These are phyloP conservation scores for Rhizopus microsporus DNA, from an alignment of 371 early-diverging fungal genomes.

Conservation along the genomic window DNA sequence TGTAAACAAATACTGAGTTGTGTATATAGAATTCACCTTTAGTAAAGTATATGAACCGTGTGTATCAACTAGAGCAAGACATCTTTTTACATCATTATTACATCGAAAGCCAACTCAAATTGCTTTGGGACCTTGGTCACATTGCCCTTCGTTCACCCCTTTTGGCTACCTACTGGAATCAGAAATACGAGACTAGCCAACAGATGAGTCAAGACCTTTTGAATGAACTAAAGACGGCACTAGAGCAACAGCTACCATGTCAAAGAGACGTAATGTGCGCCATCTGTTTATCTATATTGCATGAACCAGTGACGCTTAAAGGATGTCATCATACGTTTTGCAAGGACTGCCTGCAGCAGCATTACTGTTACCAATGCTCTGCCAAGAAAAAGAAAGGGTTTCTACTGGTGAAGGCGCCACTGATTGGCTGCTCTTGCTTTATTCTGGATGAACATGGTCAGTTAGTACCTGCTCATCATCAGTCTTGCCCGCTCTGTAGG, in stretches of 20 bases:
- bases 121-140: constrained; percentile 8
- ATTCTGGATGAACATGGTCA: constrained; percentile 5
- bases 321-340: constrained; percentile 22
- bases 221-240: not conserved
- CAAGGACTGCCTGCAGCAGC: constrained; percentile 18
- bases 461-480: not conserved
- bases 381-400: too few relatives aligned
- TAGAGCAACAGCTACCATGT: constrained; percentile 1
- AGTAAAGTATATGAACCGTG: constrained; percentile 12
- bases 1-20: not conserved
- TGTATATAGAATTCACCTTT: not conserved
- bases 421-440: constrained; percentile 16
- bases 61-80: constrained; percentile 11
- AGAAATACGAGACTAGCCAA: not conserved
- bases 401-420: not conserved
- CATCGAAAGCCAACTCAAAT: constrained; percentile 14
- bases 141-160: constrained; percentile 1
- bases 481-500: constrained; percentile 17
- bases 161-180: not conserved
- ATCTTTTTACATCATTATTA: constrained; percentile 13
- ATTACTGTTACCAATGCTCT: constrained; percentile 11
- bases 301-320: constrained; percentile 14
- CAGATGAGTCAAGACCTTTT: not conserved
- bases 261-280: constrained; percentile 14
- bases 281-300: constrained; percentile 16